Evolutionary conservation across 345 rosid genomes (phyloP).

Genomic region (Conringia planisiliqua): DNA sequence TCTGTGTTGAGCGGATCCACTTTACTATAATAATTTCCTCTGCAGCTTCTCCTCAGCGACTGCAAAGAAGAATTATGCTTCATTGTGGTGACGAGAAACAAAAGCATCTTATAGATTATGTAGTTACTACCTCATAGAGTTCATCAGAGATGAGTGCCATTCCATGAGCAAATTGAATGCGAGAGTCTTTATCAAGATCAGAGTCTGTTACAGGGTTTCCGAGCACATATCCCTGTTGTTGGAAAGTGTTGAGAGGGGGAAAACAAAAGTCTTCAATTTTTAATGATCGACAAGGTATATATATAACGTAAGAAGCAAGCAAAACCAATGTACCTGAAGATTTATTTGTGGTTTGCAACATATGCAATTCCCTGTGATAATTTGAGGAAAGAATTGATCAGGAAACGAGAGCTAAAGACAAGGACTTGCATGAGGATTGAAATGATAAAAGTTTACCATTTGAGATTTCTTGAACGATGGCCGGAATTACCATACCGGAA

Average conservation of each 20-base stretch:
- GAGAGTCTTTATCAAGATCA: conserved; percentile 31
- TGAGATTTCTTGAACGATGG: no score
- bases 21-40: conserved; percentile 21
- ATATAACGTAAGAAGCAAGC: background rate
- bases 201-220: conserved; percentile 49
- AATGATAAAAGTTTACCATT: no score
- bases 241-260: background rate
- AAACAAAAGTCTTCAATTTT: background rate
- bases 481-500: no score
- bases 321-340: conserved; percentile 45
- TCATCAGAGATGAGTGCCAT: conserved; percentile 40
- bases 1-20: conserved; percentile 34
- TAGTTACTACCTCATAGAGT: conserved; percentile 43
- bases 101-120: background rate
- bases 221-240: conserved; percentile 55
- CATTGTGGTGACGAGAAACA: background rate
- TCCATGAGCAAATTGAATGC: conserved; percentile 53
- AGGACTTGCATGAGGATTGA: no score
- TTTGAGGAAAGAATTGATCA: background rate
- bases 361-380: conserved; percentile 49
- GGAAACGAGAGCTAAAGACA: background rate
- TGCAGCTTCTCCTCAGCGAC: conserved; percentile 49
- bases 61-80: background rate
- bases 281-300: background rate
- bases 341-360: conserved; percentile 44